Evolutionary conservation across 2,329 filamentous ascomycete species (phyloP), one percentile per base, ranked within the genome.

Genomic region (Aspergillus sp.): DNA sequence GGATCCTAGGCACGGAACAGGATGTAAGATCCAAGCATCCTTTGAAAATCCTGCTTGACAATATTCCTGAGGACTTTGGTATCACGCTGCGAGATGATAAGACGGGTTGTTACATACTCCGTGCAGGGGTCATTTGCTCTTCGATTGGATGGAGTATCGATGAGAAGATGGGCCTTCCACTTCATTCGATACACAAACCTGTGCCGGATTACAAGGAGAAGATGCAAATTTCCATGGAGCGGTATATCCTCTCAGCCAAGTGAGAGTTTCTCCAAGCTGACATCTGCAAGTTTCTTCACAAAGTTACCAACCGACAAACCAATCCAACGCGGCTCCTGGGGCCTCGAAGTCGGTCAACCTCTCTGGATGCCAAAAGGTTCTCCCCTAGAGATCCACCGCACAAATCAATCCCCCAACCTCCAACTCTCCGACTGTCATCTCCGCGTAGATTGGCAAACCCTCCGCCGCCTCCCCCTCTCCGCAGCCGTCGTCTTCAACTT

Each of bases 151-250:
- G 89, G 89, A 87, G 85, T 54, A 70, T 93, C 0, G 79, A 74
- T 0, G 79, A 78, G 20, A 93, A 94, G 70, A 83, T 93, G 46
- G 87, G 86, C 0, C 67, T 83, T 55, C 77, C 78, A 19, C 71
- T 95, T 12, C 74, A 83, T 9, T 78, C 82, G 49, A 91, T 95
- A 51, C 89, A 95, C 61, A 69, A 69, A 1, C 76, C 79, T 0
- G 85, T 95, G 19, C 88, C 89, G 0, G 86, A 93, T 58, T 94
- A 91, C 65, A 86, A 86, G 55, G 84, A 88, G 63, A 94, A 90
- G 72, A 90, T 94, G 85, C 80, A 85, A 33, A 86, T 89, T 53
- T 90, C 85, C 37, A 90, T 95, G 85, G 88, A 94, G 60, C 77
- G 87, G 80, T 19, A 19, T 19, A 19, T 19, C 3, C 17, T 19